Evolutionary conservation across 1,284 basidiomycete species (phyloP), one percentile per base, ranked within the genome.

Genomic region (Golubevia sp.): DNA sequence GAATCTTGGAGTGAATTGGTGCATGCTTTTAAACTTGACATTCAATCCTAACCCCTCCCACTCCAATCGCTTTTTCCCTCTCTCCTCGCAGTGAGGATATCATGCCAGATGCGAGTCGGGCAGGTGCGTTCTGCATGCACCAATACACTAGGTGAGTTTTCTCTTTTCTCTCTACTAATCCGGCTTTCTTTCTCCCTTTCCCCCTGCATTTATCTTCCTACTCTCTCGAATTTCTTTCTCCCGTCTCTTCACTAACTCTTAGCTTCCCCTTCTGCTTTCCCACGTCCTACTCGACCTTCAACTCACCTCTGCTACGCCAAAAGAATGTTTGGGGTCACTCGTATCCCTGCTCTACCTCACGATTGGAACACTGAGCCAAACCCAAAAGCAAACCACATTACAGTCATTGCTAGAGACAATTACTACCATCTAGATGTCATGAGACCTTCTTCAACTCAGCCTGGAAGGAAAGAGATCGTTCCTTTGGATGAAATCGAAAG

Each of bases 351-450:
- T 23, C 87, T 27, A 77, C 87, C 54, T 70, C 84, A 25, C 86
- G 88, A 44, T 68, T 86, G 13, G 69, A 85, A 54, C 68, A 81
- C 70, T 80, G 68, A 76, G 8, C 74, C 83, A 18, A 79, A 88
- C 26, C 85, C 87, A n/a, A 84, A 87, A 38, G 87, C 90, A 6
- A 86, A 86, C 30, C 89, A 90, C 74, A 84, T 94, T 55, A 86
- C 91, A 18, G 86, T 97, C 56, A 88, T 93, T 81, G 85, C 91
- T 7, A 88, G 91, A 70, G 90, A 94, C 84, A 93, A 90, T 88
- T 88, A 90, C 72, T 97, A 97, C 80, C 86, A 89, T 7, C 86
- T 97, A 58, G 88, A 90, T 58, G 90, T 92, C 2, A 88, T 76
- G 23, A 38, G 53, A 21, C 66, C 54, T 2, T 52, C 60, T 51